Evolutionary conservation across 176 grass and related monocot species (phyloP).

Genomic region (Themeda triandra): DNA sequence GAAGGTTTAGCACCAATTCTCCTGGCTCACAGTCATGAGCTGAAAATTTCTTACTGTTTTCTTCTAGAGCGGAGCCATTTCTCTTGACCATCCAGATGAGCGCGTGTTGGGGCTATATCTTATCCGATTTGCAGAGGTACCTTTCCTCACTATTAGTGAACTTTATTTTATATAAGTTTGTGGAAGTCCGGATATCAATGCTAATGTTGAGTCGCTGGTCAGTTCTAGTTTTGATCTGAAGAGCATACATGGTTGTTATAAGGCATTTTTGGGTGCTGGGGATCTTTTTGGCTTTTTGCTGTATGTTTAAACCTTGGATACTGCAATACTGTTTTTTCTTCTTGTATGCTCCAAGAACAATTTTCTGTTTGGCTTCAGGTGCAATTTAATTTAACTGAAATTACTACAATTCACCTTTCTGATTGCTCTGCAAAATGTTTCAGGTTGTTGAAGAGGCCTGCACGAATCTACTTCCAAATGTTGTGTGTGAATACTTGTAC

Average conservation of each 20-base stretch:
- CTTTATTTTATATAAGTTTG: neutral
- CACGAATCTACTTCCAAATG: slow-evolving; percentile 81
- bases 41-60: slow-evolving; percentile 20
- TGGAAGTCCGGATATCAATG: neutral
- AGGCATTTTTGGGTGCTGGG: neutral
- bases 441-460: slow-evolving; percentile 94
- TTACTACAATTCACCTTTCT: neutral
- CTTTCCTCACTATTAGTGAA: neutral
- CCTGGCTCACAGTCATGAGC: no score
- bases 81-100: slow-evolving; percentile 70
- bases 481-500: slow-evolving; percentile 94
- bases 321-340: neutral
- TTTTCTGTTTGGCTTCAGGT: neutral
- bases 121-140: slow-evolving; percentile 90
- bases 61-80: slow-evolving; percentile 61
- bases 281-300: neutral
- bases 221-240: neutral
- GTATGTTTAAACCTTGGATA: neutral
- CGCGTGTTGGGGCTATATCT: slow-evolving; percentile 79
- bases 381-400: neutral
- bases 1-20: neutral
- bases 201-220: neutral
- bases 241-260: neutral
- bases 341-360: neutral
- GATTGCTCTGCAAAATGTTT: slow-evolving; percentile 23